Evolutionary conservation across 371 early-diverging fungal species (phyloP).

Genomic region (Syncephalastrum racemosum): DNA sequence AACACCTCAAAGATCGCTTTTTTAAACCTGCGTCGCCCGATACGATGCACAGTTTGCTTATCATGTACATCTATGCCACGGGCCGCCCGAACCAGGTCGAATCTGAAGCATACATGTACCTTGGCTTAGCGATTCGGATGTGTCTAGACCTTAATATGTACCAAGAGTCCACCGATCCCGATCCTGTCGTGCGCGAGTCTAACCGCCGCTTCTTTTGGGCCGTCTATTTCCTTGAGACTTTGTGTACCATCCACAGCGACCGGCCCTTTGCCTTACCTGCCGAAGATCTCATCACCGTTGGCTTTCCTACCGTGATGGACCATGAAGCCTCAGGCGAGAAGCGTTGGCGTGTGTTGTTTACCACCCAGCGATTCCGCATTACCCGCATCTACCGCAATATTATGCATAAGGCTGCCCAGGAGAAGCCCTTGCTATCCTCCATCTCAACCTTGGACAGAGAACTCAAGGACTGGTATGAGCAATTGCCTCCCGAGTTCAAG

Average conservation of each 20-base stretch:
- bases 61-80: conserved; percentile 51
- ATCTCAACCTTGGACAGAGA: conserved; percentile 25
- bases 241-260: conserved; percentile 27
- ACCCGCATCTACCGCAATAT: conserved; percentile 29
- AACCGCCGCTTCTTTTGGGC: conserved; percentile 39
- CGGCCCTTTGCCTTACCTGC: conserved; percentile 25
- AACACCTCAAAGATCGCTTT: conserved; percentile 34
- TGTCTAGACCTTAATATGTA: conserved; percentile 37
- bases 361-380: conserved; percentile 24
- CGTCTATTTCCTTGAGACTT: conserved; percentile 38
- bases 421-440: conserved; percentile 19
- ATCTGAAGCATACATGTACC: conserved; percentile 48
- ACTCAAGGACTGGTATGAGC: conserved; percentile 20
- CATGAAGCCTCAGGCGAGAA: conserved; percentile 24
- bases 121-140: conserved; percentile 52
- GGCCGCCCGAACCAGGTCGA: conserved; percentile 30
- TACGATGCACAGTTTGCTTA: conserved; percentile 42
- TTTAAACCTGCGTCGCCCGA: conserved; percentile 29
- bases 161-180: conserved; percentile 10
- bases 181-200: conserved; percentile 22
- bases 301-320: conserved; percentile 15
- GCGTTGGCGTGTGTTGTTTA: conserved; percentile 24
- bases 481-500: conserved; percentile 24
- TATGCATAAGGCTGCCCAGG: conserved; percentile 13
- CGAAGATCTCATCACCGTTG: conserved; percentile 15